These are phyloP conservation scores for Boletus sp. DNA, from an alignment of 768 basidiomycete genomes.

Conservation along the genomic window DNA sequence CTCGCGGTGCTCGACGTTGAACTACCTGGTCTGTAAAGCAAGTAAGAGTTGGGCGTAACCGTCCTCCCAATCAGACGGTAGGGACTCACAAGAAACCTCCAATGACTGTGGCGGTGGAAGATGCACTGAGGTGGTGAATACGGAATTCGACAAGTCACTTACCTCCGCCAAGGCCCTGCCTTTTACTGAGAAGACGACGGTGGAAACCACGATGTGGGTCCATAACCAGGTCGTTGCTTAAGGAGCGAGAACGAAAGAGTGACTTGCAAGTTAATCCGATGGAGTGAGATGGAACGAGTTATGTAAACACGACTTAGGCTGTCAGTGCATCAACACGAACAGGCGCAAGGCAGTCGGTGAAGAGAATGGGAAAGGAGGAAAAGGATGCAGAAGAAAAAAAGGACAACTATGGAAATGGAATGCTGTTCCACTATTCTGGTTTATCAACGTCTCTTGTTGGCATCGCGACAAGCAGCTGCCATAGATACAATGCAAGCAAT, in stretches of 20 bases:
- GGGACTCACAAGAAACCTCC: conserved; percentile 25
- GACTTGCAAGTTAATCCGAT: conserved; percentile 13
- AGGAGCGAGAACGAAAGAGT: conserved; percentile 24
- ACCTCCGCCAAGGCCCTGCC: conserved; percentile 32
- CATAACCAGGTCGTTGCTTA: conserved; percentile 20
- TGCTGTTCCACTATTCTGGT: conserved; percentile 12
- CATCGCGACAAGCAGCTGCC: conserved; percentile 26
- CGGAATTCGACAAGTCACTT: conserved; percentile 7
- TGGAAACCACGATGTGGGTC: conserved; percentile 13
- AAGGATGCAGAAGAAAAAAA: neutral
- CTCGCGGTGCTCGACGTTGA: neutral
- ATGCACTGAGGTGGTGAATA: neutral
- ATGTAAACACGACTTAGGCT: neutral
- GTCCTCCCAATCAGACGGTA: neutral
- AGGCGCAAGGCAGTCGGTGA: neutral
- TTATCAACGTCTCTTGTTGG: conserved; percentile 18
- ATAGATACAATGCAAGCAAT: conserved; percentile 2
- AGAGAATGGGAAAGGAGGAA: neutral
- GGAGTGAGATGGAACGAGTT: neutral
- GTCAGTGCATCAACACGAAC: conserved; percentile 10
- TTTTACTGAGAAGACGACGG: conserved; percentile 19
- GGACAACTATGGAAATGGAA: neutral
- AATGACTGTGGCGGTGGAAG: conserved; percentile 7
- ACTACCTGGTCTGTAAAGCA: conserved; percentile 10
- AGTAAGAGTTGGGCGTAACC: neutral